phyloP scores from a whole-genome alignment of 805 yeast genomes.

The Teunomyces pallodes region DNA sequence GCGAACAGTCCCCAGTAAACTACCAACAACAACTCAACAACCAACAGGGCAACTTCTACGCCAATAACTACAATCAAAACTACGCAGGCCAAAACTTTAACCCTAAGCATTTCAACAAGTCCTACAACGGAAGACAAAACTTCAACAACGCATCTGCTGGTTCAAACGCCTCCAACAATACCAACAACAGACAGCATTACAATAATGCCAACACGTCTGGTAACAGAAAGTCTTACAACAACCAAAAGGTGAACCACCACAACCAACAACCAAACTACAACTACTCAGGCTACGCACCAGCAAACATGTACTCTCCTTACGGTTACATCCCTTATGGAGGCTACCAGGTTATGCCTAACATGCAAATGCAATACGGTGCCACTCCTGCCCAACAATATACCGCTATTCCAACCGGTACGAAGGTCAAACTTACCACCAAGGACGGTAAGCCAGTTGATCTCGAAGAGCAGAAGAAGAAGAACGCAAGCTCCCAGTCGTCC shows the following conservation, averaged over 20 bases:
- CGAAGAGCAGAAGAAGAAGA: conserved; percentile 37
- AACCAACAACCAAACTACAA: conserved; percentile 18
- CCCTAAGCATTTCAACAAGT: conserved; percentile 4
- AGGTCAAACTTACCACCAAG: conserved; percentile 40
- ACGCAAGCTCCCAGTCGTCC: conserved; percentile 26
- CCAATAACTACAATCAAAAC: conserved; percentile 8
- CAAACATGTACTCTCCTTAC: conserved; percentile 23
- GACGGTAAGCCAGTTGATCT: conserved; percentile 43
- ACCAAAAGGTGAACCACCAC: conserved; percentile 17
- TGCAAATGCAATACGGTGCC: conserved; percentile 7
- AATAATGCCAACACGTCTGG: conserved; percentile 8
- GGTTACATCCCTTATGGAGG: conserved; percentile 28
- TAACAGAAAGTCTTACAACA: conserved; percentile 4
- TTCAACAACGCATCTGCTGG: conserved; percentile 12
- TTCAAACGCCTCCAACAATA: conserved; percentile 6
- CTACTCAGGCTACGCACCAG: conserved; percentile 21
- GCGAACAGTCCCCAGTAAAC: neutral
- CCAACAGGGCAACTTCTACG: conserved; percentile 6
- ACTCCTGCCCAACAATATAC: conserved; percentile 9
- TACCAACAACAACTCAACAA: conserved; percentile 4
- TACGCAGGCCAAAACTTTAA: neutral
- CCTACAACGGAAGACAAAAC: conserved; percentile 12
- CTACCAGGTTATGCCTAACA: conserved; percentile 19
- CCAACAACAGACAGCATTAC: conserved; percentile 6
- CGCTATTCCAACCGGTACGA: conserved; percentile 16